Evolutionary conservation across 2,329 filamentous ascomycete genomes (phyloP).

Genomic region (Alternaria hordeiaustralica): DNA sequence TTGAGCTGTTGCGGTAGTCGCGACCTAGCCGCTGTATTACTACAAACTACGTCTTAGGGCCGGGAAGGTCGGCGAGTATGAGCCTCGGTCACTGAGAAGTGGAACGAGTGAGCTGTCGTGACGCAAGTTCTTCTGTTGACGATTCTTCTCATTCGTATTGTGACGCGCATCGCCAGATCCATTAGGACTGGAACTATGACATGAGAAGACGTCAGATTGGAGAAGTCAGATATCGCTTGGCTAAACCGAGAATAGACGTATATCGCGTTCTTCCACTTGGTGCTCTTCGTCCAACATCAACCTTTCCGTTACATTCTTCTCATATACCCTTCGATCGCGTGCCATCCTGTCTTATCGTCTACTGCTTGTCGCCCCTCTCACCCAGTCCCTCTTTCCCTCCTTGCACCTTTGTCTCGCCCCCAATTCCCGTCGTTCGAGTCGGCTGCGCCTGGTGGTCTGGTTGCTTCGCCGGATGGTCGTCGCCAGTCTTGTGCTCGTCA

Average conservation of each 20-base stretch:
- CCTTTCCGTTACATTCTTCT: neutral
- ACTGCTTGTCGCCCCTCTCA: slow-evolving; percentile 22
- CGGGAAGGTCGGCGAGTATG: neutral
- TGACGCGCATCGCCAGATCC: neutral
- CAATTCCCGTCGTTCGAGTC: slow-evolving; percentile 43
- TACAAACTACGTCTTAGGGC: neutral
- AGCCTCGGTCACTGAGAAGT: neutral
- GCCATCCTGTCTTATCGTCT: neutral
- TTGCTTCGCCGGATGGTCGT: slow-evolving; percentile 49
- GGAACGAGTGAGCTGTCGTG: neutral
- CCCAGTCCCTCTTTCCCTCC: slow-evolving; percentile 43
- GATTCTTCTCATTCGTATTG: fast-evolving
- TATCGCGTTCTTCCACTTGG: neutral
- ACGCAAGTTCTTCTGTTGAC: neutral
- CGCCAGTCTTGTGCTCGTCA: slow-evolving; percentile 34
- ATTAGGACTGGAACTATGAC: neutral
- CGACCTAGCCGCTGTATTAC: neutral
- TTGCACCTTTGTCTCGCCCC: slow-evolving; percentile 32
- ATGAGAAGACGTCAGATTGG: neutral
- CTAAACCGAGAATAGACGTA: neutral
- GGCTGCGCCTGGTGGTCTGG: slow-evolving; percentile 44
- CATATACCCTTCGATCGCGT: too few species aligned
- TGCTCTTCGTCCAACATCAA: neutral
- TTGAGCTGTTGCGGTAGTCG: neutral
- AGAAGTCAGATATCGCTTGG: neutral